These are phyloP conservation scores for Trichoderma gamsii DNA, from an alignment of 495 filamentous ascomycete species.

Conservation along the genomic window DNA sequence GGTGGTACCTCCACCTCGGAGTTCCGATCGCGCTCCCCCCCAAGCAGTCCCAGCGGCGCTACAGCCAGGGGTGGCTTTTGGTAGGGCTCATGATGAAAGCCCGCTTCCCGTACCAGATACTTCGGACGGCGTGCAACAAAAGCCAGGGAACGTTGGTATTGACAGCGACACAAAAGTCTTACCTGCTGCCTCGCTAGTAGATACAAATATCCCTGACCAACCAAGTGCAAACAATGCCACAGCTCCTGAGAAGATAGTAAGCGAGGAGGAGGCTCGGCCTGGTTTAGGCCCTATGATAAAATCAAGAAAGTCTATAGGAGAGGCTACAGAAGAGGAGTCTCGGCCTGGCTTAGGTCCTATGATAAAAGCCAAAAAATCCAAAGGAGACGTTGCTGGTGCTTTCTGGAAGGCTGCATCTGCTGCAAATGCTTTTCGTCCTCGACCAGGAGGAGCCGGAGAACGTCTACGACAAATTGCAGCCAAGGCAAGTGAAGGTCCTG, in stretches of 20 bases:
- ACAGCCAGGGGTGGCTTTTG: constrained; percentile 2
- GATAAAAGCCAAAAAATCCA: constrained; percentile 67
- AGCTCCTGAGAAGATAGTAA: background rate
- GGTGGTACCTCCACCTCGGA: constrained; percentile 37
- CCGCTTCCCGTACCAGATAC: constrained; percentile 6
- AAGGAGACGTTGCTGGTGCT: constrained; percentile 63
- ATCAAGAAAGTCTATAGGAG: constrained; percentile 53
- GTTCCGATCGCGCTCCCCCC: constrained; percentile 37
- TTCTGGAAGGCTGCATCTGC: constrained; percentile 80
- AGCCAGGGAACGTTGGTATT: background rate
- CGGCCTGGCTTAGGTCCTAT: constrained; percentile 84
- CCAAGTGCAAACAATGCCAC: background rate
- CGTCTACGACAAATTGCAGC: constrained; percentile 51
- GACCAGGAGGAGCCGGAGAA: constrained; percentile 74
- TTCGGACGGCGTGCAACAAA: background rate
- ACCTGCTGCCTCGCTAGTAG: background rate
- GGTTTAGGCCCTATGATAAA: constrained; percentile 90
- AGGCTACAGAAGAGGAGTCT: constrained; percentile 52
- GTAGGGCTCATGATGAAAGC: background rate
- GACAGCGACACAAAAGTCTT: background rate
- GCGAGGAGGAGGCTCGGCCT: constrained; percentile 54
- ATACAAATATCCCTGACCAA: background rate
- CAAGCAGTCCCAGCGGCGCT: constrained; percentile 28
- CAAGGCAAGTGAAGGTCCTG: constrained; percentile 57
- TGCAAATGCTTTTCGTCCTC: constrained; percentile 65